These are phyloP conservation scores for Populus trichocarpa DNA, from an alignment of 441 rosid genomes.

Conservation along the genomic window DNA sequence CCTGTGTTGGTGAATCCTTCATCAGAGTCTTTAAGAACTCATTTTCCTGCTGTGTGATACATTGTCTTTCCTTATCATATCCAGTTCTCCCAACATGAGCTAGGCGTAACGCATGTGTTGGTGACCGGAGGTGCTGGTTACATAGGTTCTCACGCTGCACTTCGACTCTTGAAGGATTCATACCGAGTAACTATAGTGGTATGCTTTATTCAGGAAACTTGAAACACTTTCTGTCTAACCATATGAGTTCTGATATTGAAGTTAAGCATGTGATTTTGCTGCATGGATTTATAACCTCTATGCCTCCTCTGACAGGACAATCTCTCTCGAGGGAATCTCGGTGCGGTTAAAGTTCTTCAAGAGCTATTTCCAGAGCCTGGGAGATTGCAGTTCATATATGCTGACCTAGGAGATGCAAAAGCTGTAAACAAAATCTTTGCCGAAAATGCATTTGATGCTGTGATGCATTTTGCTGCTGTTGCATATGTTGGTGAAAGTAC, in stretches of 20 bases:
- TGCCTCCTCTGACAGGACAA: constrained; percentile 57
- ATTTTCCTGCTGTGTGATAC: neutral
- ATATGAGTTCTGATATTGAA: neutral
- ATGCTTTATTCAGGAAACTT: constrained; percentile 13
- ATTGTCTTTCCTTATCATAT: neutral
- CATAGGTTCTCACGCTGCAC: constrained; percentile 93
- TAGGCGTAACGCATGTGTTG: constrained; percentile 81
- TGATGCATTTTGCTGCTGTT: constrained; percentile 88
- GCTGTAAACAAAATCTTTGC: constrained; percentile 73
- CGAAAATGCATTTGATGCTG: constrained; percentile 67
- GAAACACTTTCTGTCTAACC: neutral
- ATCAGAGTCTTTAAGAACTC: neutral
- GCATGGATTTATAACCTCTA: neutral
- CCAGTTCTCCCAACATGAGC: constrained; percentile 68
- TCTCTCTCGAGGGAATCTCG: constrained; percentile 93
- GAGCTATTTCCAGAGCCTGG: constrained; percentile 89
- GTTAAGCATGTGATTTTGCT: neutral
- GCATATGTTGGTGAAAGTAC: constrained; percentile 93
- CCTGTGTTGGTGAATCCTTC: neutral
- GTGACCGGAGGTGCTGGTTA: constrained; percentile 99
- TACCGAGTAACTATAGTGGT: constrained; percentile 91
- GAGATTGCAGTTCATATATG: constrained; percentile 86
- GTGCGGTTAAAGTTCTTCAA: constrained; percentile 77
- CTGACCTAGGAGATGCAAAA: constrained; percentile 89
- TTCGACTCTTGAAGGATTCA: constrained; percentile 75